Evolutionary conservation across 1,284 basidiomycete species (phyloP), one percentile per base, ranked within the genome.

Genomic region (Trichosporon sp.): DNA sequence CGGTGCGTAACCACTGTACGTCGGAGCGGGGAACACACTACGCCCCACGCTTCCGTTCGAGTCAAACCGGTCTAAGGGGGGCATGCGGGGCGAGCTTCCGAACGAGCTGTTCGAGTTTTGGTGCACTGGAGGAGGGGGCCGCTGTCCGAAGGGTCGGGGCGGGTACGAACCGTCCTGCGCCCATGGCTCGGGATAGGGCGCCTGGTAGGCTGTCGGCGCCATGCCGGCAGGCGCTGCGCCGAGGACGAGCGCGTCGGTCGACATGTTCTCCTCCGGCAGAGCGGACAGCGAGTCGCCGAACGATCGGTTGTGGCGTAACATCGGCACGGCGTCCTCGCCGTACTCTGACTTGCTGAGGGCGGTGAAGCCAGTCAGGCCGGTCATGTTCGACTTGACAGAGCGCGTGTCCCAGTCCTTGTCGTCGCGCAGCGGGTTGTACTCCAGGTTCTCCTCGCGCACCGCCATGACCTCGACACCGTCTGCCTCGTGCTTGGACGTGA

Each of bases 401-500:
- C 71, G 66, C 2, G 73, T 71, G 44, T 80, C 78, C 75, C 75
- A 80, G 56, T 75, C 76, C 23, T 52, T 59, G 31, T 57, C 44
- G 52, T 80, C 78, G 52, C 72, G 70, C 6, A 60, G 56, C 2
- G 79, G 77, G 63, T 81, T 74, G 73, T 77, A 81, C 58, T 80
- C 79, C 65, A 81, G 73, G 65, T 79, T 78, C 68, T 80, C 79
- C 75, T 79, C 78, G 63, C 71, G 69, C 34, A 81, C 74, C 40
- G 73, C 78, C 65, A 76, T 78, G 74, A 81, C 75, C 57, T 70
- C 67, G 27, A 77, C 70, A 11, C 72, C 77, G 49, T 74, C 70
- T 54, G 71, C 65, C 58, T 73, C 64, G 66, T 74, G 67, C 65
- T 75, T 74, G 31, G 66, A 71, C 25, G 71, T 69, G 65, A 81